Evolutionary conservation across 2,329 filamentous ascomycete species (phyloP).

Genomic region (Chaetomiaceae sp.): DNA sequence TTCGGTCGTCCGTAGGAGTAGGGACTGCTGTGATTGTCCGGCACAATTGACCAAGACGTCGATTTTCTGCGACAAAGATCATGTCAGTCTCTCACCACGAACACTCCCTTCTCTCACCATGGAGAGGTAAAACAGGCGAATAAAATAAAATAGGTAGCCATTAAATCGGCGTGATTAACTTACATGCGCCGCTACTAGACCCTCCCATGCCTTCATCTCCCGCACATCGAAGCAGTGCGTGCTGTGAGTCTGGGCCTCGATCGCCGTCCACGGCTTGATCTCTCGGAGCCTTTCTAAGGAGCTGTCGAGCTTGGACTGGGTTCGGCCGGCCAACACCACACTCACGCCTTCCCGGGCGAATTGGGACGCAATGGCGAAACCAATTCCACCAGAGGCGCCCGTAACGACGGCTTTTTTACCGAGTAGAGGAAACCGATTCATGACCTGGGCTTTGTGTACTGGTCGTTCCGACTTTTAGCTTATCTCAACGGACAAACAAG

Average conservation of each 20-base stretch:
- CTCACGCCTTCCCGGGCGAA: constrained; percentile 54
- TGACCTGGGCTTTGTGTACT: background rate
- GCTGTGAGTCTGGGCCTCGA: background rate
- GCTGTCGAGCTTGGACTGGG: constrained; percentile 40
- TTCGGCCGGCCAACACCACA: constrained; percentile 52
- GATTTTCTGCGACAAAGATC: constrained; percentile 5
- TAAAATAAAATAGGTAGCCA: background rate
- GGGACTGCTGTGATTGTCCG: constrained; percentile 62
- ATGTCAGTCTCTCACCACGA: background rate
- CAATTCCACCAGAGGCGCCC: constrained; percentile 68
- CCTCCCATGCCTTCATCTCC: constrained; percentile 14
- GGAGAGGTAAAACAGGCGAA: background rate
- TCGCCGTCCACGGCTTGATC: background rate
- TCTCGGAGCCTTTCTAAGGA: constrained; percentile 28
- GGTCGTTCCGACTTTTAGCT: no score
- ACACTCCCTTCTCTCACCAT: background rate
- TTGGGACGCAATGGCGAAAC: constrained; percentile 60
- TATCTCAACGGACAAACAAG: no score
- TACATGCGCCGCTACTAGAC: background rate
- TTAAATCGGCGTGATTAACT: no score
- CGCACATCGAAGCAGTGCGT: constrained; percentile 27
- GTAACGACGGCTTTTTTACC: constrained; percentile 59
- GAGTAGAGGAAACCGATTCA: constrained; percentile 35
- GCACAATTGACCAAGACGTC: constrained; percentile 76
- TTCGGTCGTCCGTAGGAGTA: constrained; percentile 54